Base-by-base conservation (phyloP, 768 basidiomycete genomes). In the Tricholoma saponaceum region DNA sequence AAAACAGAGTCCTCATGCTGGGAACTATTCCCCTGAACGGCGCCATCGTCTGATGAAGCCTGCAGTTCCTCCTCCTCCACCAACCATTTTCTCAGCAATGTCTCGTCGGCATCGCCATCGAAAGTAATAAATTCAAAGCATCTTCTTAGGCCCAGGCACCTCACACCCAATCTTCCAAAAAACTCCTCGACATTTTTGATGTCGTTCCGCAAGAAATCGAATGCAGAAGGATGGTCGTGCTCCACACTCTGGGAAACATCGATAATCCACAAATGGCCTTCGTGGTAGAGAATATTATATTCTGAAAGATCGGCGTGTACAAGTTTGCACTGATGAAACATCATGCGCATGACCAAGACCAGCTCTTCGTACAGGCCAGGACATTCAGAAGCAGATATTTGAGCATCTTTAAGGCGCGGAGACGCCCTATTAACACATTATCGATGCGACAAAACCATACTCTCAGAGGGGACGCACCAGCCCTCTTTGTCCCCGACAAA, bases 171-270 rank as follows among this genome's bases (percentile, higher is more conserved):
- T 61, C 85, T 78, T 5, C 82, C 79, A 69, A 98, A 99, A 71
- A 90, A 99, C 33, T 95, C 95, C 58, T 97, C 94, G 43, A 95
- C 79, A 69, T 99, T 98, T 64, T 85, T 86, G 51, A 99, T 82
- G 71, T 99, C 97, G 46, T 81, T 86, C 25, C 95, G 87, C 35
- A 99, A 80, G 74, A 99, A 99, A 71, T 99, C 96, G 69, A 95
- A 98, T 0, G 97, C 93, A 26, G 89, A 80, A 0, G 96, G 97
- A 65, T 99, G 97, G 71, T 98, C 96, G 67, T 98, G 95, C 66
- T 99, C 97, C 33, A 99, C 95, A 61, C 93, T 95, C 69, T 99
- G 97, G 1, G 95, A 97, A 58, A 99, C 97, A 70, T 99, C 97
- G 74, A 99, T 98, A 64, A 98, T 88, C 72, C 84, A 94, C 16